Evolutionary conservation across 805 yeast species (phyloP), one percentile per base, ranked within the genome.

Genomic region (Schwanniomyces polymorphus): DNA sequence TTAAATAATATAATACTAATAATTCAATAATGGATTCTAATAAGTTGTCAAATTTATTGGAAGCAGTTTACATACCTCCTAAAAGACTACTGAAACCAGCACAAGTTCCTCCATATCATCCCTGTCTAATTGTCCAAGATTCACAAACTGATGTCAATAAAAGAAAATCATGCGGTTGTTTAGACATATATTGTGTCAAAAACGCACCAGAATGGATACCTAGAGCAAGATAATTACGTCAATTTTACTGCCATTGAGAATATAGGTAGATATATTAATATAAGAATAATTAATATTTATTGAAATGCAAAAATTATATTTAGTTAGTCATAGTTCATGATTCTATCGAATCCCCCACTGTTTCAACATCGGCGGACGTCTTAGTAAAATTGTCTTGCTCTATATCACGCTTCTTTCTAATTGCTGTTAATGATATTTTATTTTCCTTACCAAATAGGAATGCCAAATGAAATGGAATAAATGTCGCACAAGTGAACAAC

Each of bases 401-500:
- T 6, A 28, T 10, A 14, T 38, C 41, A 17, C 25, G 27, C n/a
- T 18, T 23, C 14, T 26, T 18, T 31, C 33, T 42, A n/a, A 46
- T 44, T 4, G 39, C 46, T 27, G 48, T 45, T 16, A 51, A 40
- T 14, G 50, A 34, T 12, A 56, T 35, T 5, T 35, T 34, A 9
- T 42, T 44, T 33, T 50, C 91, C 44, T 79, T 80, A 26, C 78
- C 76, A 56, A 81, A 78, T 1, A 80, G 79, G 31, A 76, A 58
- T 0, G 87, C 88, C 0, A 96, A 96, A 59, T 86, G 84, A 59
- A 78, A 73, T 1, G 79, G 61, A 16, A 60, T 46, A 38, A 50
- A 58, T 7, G 61, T 42, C 3, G 51, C 34, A 33, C 60, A 50
- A 9, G 68, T 46, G 27, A 64, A 44, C 42, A 58, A 52, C 7